Base-by-base conservation (phyloP, 352 stramenopile species). In the Blastocystis sp. region DNA sequence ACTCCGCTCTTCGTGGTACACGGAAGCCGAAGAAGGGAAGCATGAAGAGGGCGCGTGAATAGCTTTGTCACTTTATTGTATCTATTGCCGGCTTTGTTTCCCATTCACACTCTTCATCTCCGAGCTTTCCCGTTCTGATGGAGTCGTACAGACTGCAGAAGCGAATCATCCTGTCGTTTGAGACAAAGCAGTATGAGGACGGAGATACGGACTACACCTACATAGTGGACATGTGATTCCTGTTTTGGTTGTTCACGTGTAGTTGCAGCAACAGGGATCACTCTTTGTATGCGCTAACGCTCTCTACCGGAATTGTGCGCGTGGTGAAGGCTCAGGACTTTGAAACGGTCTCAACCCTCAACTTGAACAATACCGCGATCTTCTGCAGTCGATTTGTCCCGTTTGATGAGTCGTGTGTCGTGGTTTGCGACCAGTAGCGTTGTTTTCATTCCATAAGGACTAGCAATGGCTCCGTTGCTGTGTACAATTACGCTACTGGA, bases 191-290 rank as follows among this genome's bases (percentile, higher is more conserved):
- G 12, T 66, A 85, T n/a, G 74, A 85, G 66, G 74, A 85, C 41
- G 74, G 74, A 85, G 74, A 85, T 33, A 69, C 45, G 12, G 55
- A 63, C 74, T 85, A 85, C 74, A 85, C 55, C 2, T 85, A 85
- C 26, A 33, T 85, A 21, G 31, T 85, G 13, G 51, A 85, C 60
- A 41, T 39, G 74, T 85, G 50, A 37, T 50, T 1, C 3, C 12
- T 85, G 39, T 41, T 13, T 26, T 3, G 9, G 12, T 21, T 9
- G 33, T 67, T 45, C 24, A 70, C 19, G 21, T 29, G 4, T 85
- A 85, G 74, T 35, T 85, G 41, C 55, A 50, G 10, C 16, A 85
- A 69, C n/a, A 26, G 6, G 24, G 74, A 85, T 69, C 24, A 85
- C 19, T 67, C 74, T 31, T 35, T 85, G 4, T 16, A 69, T 31